Base-by-base conservation (phyloP, 2,329 filamentous ascomycete genomes). In the Diaporthe batatas region DNA sequence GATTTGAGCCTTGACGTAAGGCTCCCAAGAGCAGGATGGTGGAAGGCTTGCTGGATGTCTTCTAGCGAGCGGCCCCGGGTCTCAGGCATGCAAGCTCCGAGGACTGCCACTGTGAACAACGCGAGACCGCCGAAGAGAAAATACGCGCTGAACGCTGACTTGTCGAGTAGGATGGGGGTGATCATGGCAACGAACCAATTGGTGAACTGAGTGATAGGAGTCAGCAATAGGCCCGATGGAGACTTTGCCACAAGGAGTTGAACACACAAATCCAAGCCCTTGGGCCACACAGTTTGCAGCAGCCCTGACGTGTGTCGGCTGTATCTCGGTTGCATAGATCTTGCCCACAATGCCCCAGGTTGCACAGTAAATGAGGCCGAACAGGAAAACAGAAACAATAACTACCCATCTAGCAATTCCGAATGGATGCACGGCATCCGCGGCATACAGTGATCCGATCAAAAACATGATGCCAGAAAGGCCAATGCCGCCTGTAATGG, bases 291-390 rank as follows among this genome's bases (percentile, higher is more conserved):
- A 86, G 16, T 85, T 89, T 5, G 88, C 89, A 0, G 85, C 84
- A 0, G 88, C 89, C 6, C 89, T 82, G 0, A 88, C 90, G 51
- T 85, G 81, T 4, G 84, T 82, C 0, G 88, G 88, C 75, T 91
- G 89, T 49, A 91, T 90, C 79, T 91, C 89, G 11, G 85, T 84
- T 0, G 86, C 84, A 72, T 90, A 91, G 8, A 91, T 86, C 74
- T 87, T 88, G 62, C 87, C 82, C 0, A 85, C 83, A 18, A 91
- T 86, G 0, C 82, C 88, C 88, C 89, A 91, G 0, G 87, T 85
- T 0, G 79, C 80, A 23, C 80, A 82, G 74, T 85, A 89, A 0
- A 82, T 80, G 11, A 88, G 77, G 0, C 84, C 83, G 72, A 87
- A 89, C 0, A 86, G 74, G 76, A 85, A 89, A 23, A 89, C 85